Conservation (phyloP, 345 rosid species). For the Acer negundo region DNA sequence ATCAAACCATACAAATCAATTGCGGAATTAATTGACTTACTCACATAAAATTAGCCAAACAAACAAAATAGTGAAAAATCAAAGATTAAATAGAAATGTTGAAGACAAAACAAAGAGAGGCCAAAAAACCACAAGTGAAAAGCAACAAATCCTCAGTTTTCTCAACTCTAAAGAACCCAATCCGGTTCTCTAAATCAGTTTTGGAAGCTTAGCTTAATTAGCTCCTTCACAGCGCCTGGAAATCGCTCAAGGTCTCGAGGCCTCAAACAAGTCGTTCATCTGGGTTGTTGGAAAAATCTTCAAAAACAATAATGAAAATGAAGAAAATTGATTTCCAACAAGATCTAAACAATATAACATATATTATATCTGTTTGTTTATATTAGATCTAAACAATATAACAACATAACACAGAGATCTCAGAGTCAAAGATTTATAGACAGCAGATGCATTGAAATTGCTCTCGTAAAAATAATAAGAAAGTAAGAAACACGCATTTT, state of each 20-base stretch:
- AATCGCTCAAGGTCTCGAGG: constrained; percentile 45
- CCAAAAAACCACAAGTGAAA: constrained; percentile 29
- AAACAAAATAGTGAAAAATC: too few species aligned
- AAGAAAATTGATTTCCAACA: constrained; percentile 29
- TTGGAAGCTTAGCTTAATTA: constrained; percentile 47
- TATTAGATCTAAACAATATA: too few species aligned
- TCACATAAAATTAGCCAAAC: too few species aligned
- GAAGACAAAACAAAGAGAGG: constrained; percentile 50
- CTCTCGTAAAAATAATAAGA: too few species aligned
- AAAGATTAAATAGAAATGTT: constrained; percentile 30
- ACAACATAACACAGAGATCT: too few species aligned
- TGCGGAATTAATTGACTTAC: too few species aligned
- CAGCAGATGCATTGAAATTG: too few species aligned
- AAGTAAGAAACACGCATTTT: too few species aligned
- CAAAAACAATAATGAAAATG: constrained; percentile 11
- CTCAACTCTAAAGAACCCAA: constrained; percentile 45
- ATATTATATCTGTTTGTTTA: too few species aligned
- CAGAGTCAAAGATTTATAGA: too few species aligned
- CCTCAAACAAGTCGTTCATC: constrained; percentile 38
- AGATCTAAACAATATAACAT: too few species aligned
- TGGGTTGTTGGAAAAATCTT: constrained; percentile 50
- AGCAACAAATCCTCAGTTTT: constrained; percentile 34
- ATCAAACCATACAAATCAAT: too few species aligned
- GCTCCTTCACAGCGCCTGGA: constrained; percentile 41
- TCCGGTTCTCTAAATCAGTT: constrained; percentile 52